These are phyloP conservation scores for Gliomastix tumulicola DNA, from an alignment of 2,329 filamentous ascomycete species.

Conservation along the genomic window DNA sequence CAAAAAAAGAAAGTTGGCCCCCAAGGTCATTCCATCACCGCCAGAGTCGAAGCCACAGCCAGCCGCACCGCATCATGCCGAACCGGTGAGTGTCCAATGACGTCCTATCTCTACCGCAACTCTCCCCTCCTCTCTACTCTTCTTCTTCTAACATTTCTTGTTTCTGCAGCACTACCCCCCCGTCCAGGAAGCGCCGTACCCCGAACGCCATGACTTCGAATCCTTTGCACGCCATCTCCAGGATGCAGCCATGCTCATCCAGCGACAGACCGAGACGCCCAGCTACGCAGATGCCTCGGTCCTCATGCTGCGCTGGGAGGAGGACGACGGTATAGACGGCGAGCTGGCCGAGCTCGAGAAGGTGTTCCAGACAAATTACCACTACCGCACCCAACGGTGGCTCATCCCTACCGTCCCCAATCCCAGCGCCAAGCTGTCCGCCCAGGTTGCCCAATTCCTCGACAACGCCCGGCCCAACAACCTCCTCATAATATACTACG, in stretches of 20 bases:
- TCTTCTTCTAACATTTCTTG: too few relatives aligned
- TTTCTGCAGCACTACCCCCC: conserved; percentile 21
- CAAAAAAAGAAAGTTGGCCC: conserved; percentile 36
- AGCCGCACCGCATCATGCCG: conserved; percentile 21
- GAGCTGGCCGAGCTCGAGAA: conserved; percentile 49
- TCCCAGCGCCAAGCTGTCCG: conserved; percentile 53
- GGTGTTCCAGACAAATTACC: conserved; percentile 52
- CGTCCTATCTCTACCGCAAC: conserved; percentile 12
- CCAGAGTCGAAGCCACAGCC: conserved; percentile 16
- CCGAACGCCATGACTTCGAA: conserved; percentile 56
- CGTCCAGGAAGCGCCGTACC: conserved; percentile 28
- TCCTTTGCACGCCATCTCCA: conserved; percentile 61
- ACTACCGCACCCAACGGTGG: conserved; percentile 54
- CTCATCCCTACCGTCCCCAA: conserved; percentile 52
- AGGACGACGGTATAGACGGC: conserved; percentile 44
- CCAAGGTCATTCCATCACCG: conserved; percentile 24
- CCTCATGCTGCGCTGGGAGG: conserved; percentile 55
- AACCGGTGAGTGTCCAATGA: conserved; percentile 22
- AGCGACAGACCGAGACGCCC: conserved; percentile 52
- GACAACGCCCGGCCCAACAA: conserved; percentile 51
- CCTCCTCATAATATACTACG: conserved; percentile 58
- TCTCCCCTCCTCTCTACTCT: too few relatives aligned
- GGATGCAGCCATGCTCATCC: conserved; percentile 61
- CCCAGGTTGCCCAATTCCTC: conserved; percentile 52
- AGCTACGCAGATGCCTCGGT: conserved; percentile 54